Conservation (phyloP, 495 filamentous ascomycete species). For the Neurospora sp. region DNA sequence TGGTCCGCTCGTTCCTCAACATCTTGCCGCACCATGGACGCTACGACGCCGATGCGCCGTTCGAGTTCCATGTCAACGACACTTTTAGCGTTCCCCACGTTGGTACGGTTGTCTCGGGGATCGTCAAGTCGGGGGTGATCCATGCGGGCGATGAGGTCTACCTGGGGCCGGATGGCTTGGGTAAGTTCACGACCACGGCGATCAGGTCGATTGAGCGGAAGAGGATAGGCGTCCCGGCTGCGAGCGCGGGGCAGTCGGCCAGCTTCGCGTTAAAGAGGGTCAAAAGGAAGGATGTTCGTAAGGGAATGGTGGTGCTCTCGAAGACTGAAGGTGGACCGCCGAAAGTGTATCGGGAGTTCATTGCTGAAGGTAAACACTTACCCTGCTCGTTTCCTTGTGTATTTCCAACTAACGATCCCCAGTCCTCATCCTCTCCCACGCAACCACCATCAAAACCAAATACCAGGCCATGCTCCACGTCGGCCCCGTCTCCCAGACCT, state of each 20-base stretch:
- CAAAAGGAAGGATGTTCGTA: slow-evolving; percentile 84
- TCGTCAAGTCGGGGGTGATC: slow-evolving; percentile 79
- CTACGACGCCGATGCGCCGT: slow-evolving; percentile 77
- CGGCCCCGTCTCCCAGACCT: slow-evolving; percentile 89
- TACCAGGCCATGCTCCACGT: slow-evolving; percentile 99
- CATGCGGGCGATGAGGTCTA: slow-evolving; percentile 85
- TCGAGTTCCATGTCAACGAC: slow-evolving; percentile 95
- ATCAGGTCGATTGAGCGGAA: slow-evolving; percentile 94
- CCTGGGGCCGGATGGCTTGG: slow-evolving; percentile 84
- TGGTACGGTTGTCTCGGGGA: slow-evolving; percentile 89
- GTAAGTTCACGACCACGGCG: slow-evolving; percentile 81
- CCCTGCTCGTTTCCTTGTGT: too few species aligned
- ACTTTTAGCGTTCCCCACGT: slow-evolving; percentile 98
- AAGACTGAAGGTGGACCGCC: slow-evolving; percentile 62
- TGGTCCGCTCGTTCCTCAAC: slow-evolving; percentile 84
- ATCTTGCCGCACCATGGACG: slow-evolving; percentile 92
- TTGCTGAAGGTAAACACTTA: slow-evolving; percentile 78
- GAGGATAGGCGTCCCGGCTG: slow-evolving; percentile 79
- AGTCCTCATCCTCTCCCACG: slow-evolving; percentile 92
- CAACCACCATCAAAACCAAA: slow-evolving; percentile 95
- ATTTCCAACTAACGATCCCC: too few species aligned
- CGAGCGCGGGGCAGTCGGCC: slow-evolving; percentile 84
- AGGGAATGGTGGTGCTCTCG: slow-evolving; percentile 94
- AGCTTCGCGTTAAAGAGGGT: slow-evolving; percentile 84
- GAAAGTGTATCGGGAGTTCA: slow-evolving; percentile 85